phyloP scores from a whole-genome alignment of 345 rosid species.

The Populus nigra region DNA sequence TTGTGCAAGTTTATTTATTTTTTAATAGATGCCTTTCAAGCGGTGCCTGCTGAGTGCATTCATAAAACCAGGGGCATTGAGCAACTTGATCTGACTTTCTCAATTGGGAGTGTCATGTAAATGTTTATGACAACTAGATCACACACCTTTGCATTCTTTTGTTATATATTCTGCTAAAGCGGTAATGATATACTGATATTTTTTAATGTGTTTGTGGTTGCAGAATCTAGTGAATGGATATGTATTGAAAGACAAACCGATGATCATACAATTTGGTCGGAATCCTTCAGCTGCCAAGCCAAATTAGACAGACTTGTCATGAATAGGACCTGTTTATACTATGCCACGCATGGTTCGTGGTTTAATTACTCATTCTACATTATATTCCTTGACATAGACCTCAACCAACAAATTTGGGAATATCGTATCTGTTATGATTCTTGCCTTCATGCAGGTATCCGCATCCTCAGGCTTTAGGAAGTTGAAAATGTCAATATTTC shows the following conservation, averaged over 20 bases:
- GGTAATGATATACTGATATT: not conserved
- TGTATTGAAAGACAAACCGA: conserved; percentile 79
- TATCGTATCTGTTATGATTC: not conserved
- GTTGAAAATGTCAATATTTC: not conserved
- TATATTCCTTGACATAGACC: not conserved
- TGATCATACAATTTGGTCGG: conserved; percentile 88
- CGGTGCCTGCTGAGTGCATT: not conserved
- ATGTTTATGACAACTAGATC: not conserved
- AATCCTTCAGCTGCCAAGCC: conserved; percentile 57
- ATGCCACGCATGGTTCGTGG: conserved; percentile 9
- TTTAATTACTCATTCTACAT: not conserved
- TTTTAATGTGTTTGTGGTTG: conserved; percentile 6
- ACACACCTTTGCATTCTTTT: not conserved
- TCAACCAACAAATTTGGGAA: not conserved
- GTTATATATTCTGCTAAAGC: not conserved
- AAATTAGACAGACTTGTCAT: conserved; percentile 23
- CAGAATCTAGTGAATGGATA: conserved; percentile 88
- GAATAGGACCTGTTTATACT: conserved; percentile 1
- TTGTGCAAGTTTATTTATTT: not conserved
- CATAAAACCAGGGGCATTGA: not conserved
- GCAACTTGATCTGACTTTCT: not conserved
- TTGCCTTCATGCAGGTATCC: too few species aligned
- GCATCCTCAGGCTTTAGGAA: too few species aligned
- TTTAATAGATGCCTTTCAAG: not conserved
- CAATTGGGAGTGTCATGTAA: not conserved